Evolutionary conservation across 805 yeast species (phyloP), one percentile per base, ranked within the genome.

Genomic region (Lipomyces yamadae): DNA sequence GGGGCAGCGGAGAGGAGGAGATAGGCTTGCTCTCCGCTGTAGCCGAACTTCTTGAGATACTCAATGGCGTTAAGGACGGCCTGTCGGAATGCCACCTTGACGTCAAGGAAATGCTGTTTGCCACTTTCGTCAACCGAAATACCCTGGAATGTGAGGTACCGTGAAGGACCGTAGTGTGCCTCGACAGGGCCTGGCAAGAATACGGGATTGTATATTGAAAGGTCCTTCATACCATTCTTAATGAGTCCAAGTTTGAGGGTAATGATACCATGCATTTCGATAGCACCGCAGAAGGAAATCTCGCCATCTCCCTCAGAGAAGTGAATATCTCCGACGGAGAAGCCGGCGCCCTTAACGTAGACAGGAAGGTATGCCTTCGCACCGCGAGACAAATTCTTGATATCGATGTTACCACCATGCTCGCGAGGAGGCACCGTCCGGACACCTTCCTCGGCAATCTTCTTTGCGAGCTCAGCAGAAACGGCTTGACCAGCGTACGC

Each of bases 301-400:
- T 83, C 86, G n/a, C 85, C 86, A 71, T 83, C 85, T n/a, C 86
- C 86, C 72, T 82, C 85, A 33, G 83, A 80, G 72, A 83, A 83
- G 71, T 83, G 86, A 53, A 83, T 71, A 70, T 83, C 86, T 6
- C 86, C 86, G 53, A 83, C 76, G 30, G 83, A 79, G 45, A 83
- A 76, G 68, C 81, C 80, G 48, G 83, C 86, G 6, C 86, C 86
- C 30, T 73, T 73, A 29, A 83, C 81, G 72, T 83, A 76, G 30
- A 81, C 82, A 0, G 86, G 86, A 60, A 83, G 76, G 69, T 81
- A 83, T 33, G 80, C 81, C 67, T 81, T 82, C 3, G 86, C 80
- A 8, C 86, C 86, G 58, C 84, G 73, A 4, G 84, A 79, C 30
- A 83, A 74, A 66, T 82, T 82, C 74, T 83, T 83, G 71, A 83